Percentiles rank a stretch among this genome's conserved stretches.
phyloP scores from a whole-genome alignment of 371 early-diverging fungal genomes.

The Mortierella sp. region DNA sequence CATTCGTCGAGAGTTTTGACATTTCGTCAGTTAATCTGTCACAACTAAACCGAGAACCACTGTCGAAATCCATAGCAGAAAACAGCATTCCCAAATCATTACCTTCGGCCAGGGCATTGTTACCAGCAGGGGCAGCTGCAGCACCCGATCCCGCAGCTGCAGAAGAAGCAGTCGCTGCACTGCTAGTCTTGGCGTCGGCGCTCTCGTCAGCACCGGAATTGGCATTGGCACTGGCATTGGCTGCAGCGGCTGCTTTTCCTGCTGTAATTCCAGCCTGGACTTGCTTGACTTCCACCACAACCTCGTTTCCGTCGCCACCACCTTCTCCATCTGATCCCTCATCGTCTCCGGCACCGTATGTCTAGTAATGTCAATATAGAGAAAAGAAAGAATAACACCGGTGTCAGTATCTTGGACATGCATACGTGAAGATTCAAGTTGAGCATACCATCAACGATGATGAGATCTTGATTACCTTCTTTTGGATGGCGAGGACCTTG shows the following conservation, averaged over 20 bases:
- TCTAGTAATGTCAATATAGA: slow-evolving; percentile 38
- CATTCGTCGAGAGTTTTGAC: neutral
- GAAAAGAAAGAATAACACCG: neutral
- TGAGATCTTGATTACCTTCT: slow-evolving; percentile 65
- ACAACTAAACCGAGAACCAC: neutral
- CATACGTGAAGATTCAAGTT: neutral
- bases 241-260: slow-evolving; percentile 64
- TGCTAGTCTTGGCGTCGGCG: slow-evolving; percentile 58
- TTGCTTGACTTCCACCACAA: slow-evolving; percentile 58
- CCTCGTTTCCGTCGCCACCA: slow-evolving; percentile 49
- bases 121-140: neutral
- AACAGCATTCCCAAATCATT: neutral
- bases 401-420: no score
- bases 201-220: slow-evolving; percentile 63
- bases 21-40: neutral
- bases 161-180: slow-evolving; percentile 15
- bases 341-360: slow-evolving; percentile 84
- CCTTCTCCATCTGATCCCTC: slow-evolving; percentile 79
- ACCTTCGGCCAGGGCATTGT: slow-evolving; percentile 6
- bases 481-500: slow-evolving; percentile 90
- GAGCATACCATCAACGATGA: neutral
- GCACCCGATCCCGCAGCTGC: slow-evolving; percentile 7
- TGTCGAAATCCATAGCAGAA: neutral
- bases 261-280: slow-evolving; percentile 71
- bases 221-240: slow-evolving; percentile 64